Percentiles rank a stretch among this genome's conserved stretches.
These are phyloP conservation scores for Aspergillus nidulans DNA, from an alignment of 495 filamentous ascomycete species.

Conservation along the genomic window DNA sequence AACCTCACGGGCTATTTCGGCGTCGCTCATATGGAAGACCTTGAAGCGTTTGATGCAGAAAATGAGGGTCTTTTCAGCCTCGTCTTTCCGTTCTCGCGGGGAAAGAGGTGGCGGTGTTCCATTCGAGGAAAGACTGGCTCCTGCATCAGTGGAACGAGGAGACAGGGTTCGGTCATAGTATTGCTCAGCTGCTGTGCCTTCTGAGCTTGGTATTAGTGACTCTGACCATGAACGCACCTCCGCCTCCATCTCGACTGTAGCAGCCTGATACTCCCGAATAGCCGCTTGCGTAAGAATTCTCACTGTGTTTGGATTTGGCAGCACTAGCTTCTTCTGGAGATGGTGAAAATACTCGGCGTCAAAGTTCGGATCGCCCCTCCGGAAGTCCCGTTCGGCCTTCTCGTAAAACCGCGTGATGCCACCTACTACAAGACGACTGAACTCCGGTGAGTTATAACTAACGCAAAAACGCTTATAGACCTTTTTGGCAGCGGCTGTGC, in stretches of 20 bases:
- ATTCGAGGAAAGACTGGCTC: background rate
- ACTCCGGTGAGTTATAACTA: constrained; percentile 17
- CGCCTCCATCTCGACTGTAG: background rate
- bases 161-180: background rate
- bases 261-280: constrained; percentile 25
- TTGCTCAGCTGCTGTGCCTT: background rate
- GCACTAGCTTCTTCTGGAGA: constrained; percentile 21
- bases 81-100: background rate
- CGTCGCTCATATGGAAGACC: constrained; percentile 23
- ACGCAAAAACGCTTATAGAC: constrained; percentile 45
- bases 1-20: constrained; percentile 35
- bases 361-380: constrained; percentile 26
- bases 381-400: constrained; percentile 19
- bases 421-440: constrained; percentile 25
- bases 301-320: constrained; percentile 39
- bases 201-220: background rate
- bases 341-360: constrained; percentile 26
- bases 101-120: background rate
- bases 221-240: background rate
- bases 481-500: constrained; percentile 35
- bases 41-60: constrained; percentile 37
- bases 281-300: constrained; percentile 39
- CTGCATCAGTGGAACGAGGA: background rate
- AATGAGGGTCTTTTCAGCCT: background rate
- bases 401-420: constrained; percentile 27